Base-by-base conservation (phyloP, 1,284 basidiomycete genomes). In the Heterobasidion annosum region DNA sequence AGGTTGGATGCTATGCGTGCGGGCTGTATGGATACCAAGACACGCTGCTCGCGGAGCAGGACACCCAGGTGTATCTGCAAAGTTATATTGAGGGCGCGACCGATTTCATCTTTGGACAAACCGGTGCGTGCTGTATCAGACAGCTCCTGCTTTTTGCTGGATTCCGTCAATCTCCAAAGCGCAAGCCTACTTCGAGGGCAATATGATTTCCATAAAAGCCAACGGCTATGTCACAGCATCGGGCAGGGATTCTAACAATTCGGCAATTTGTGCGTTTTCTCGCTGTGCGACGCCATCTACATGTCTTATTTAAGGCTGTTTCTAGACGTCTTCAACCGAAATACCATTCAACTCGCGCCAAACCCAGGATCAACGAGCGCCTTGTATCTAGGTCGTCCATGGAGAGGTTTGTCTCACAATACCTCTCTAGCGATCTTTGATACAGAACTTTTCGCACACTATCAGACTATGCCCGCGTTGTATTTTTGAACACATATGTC, bases 1-100 rank as follows among this genome's bases (percentile, higher is more conserved):
- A 71, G 12, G 75, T 76, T 7, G 79, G 78, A 1, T 65, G 76
- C 13, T 81, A 82, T 57, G 78, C 73, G 0, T 76, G 76, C 57
- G 73, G 72, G 34, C 73, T 81, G 56, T 73, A 72, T 51, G 78
- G 78, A 5, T 79, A 75, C 60, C 79, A 82, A 62, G 70, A 71
- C 55, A 70, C 69, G 0, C 56, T 71, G n/a, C 59, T 67, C 45
- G 68, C 76, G 3, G 76, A 81, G 55, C 60, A 67, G 42, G 79
- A 79, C 13, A 73, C 72, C 19, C 59, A 64, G 56, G 60, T 60
- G 52, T 63, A 60, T 50, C 56, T 62, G 53, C 61, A 64, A 54
- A 61, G 61, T 57, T 63, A 60, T 57, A 67, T 66, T 48, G 58
- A 81, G 73, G 80, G 79, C 34, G 77, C 77, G 0, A 70, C 70